These are phyloP conservation scores for Suillus brevipes DNA, from an alignment of 768 basidiomycete genomes.

Conservation along the genomic window DNA sequence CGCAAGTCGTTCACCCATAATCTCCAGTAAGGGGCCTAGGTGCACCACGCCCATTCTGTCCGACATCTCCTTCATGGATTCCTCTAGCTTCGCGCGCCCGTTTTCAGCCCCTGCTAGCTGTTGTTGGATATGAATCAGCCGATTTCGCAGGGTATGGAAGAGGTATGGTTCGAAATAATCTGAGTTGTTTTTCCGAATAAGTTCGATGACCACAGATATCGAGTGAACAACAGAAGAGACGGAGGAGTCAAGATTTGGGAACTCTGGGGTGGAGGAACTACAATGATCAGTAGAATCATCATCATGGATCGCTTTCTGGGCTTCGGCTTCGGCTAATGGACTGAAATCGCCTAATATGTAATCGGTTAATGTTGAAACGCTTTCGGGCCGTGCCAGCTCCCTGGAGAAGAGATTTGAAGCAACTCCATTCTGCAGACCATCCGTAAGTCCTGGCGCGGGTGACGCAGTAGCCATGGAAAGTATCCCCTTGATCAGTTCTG, in stretches of 20 bases:
- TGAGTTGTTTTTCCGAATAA: constrained; percentile 96
- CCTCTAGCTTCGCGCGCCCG: constrained; percentile 64
- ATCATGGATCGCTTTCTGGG: constrained; percentile 14
- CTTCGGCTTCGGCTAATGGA: constrained; percentile 12
- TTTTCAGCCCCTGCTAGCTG: constrained; percentile 57
- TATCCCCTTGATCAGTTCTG: constrained; percentile 91
- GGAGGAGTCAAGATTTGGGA: constrained; percentile 47
- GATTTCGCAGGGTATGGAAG: constrained; percentile 90
- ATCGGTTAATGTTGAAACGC: constrained; percentile 65
- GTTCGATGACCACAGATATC: constrained; percentile 86
- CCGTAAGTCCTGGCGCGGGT: constrained; percentile 70
- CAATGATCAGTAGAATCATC: constrained; percentile 17
- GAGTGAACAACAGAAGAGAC: constrained; percentile 84
- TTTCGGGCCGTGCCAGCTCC: constrained; percentile 76
- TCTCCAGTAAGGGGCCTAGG: constrained; percentile 76
- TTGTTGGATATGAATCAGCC: constrained; percentile 86
- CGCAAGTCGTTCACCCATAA: constrained; percentile 66
- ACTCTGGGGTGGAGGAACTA: constrained; percentile 16
- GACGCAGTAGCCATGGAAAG: constrained; percentile 93
- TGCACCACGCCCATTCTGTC: constrained; percentile 89
- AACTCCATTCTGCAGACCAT: constrained; percentile 66
- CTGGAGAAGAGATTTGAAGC: constrained; percentile 87
- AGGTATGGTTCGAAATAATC: constrained; percentile 98
- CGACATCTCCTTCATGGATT: constrained; percentile 77
- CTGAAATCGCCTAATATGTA: constrained; percentile 77